These are phyloP conservation scores for Xylariaceae sp. DNA, from an alignment of 2,329 filamentous ascomycete species.

Conservation along the genomic window DNA sequence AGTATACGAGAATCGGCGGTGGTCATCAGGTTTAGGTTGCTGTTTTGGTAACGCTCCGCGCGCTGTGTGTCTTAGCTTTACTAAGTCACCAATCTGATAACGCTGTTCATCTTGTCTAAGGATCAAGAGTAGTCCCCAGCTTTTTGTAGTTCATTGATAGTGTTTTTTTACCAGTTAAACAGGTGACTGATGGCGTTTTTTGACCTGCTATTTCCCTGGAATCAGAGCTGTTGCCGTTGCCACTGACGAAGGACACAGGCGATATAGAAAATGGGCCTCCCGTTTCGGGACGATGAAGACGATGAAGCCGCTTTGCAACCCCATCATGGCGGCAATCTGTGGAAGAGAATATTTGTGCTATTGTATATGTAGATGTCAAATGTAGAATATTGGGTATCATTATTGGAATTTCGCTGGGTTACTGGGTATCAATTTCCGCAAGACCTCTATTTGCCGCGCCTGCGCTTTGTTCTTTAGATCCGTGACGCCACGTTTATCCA, in stretches of 20 bases:
- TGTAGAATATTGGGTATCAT: slow-evolving; percentile 34
- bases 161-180: too few relatives aligned
- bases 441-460: slow-evolving; percentile 70
- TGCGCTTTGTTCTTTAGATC: slow-evolving; percentile 69
- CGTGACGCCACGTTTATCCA: slow-evolving; percentile 66
- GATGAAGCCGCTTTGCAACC: too few relatives aligned
- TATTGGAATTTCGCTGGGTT: slow-evolving; percentile 60
- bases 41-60: not conserved
- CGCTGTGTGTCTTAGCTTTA: too few relatives aligned
- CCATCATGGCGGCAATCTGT: too few relatives aligned
- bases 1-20: not conserved
- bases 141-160: too few relatives aligned
- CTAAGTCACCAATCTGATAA: not conserved
- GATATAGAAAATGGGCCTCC: too few relatives aligned
- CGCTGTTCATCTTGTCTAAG: not conserved
- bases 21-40: not conserved
- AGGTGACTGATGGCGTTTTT: too few relatives aligned
- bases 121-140: not conserved
- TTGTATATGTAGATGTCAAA: not conserved
- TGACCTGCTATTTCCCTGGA: too few relatives aligned
- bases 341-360: too few relatives aligned
- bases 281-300: too few relatives aligned
- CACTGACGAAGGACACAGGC: not conserved
- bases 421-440: slow-evolving; percentile 71
- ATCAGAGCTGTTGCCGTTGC: not conserved